Conservation (phyloP, 352 stramenopile species). For the Blastocystis sp. region DNA sequence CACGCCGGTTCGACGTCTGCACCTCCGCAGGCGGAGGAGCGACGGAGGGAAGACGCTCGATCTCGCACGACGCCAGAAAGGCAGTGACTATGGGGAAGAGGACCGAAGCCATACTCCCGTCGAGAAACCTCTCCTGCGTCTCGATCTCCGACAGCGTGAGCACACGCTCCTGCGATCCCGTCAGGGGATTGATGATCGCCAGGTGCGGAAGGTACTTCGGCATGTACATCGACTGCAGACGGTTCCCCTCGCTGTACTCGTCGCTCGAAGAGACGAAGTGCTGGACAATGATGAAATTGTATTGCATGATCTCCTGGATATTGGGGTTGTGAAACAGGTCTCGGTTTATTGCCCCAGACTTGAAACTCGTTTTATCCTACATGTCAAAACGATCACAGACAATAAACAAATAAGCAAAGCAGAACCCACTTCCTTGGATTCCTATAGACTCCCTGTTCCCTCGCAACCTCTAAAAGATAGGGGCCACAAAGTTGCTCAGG, state of each 20-base stretch:
- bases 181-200: conserved; percentile 24
- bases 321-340: conserved; percentile 20
- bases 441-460: background rate
- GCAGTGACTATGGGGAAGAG: background rate
- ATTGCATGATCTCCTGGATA: conserved; percentile 6
- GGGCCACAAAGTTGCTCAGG: conserved; percentile 1
- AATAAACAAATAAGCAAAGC: conserved; percentile 8
- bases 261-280: background rate
- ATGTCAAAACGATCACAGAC: background rate
- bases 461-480: conserved; percentile 28
- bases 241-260: background rate
- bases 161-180: background rate
- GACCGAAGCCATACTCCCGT: background rate
- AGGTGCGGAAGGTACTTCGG: background rate
- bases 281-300: conserved; percentile 51
- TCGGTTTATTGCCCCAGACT: background rate
- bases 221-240: background rate
- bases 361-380: background rate
- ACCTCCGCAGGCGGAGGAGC: background rate
- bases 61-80: background rate
- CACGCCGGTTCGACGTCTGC: background rate
- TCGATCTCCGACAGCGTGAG: background rate
- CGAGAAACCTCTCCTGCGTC: background rate
- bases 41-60: background rate
- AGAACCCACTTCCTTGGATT: conserved; percentile 3